Conservation (phyloP, 2,329 filamentous ascomycete genomes). For the Gaeumannomyces sp. region DNA sequence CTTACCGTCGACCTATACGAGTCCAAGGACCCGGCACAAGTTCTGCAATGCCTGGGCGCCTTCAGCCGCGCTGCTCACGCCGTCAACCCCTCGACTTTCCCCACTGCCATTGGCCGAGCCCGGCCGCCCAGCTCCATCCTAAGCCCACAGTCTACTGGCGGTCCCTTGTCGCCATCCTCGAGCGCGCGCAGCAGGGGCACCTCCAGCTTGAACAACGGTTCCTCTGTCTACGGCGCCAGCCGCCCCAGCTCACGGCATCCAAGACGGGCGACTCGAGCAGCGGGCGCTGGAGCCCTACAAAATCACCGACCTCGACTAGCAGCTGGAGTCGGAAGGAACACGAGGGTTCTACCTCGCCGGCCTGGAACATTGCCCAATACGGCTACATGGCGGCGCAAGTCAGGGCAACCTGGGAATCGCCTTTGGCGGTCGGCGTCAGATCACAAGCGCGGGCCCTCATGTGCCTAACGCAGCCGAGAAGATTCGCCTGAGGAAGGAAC, state of each 20-base stretch:
- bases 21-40: constrained; percentile 90
- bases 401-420: constrained; percentile 92
- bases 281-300: constrained; percentile 52
- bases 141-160: constrained; percentile 61
- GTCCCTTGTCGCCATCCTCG: not conserved
- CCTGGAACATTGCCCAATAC: constrained; percentile 98
- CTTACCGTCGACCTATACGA: constrained; percentile 96
- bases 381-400: constrained; percentile 95
- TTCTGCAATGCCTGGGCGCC: constrained; percentile 83
- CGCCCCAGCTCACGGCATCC: constrained; percentile 36
- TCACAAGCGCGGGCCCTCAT: constrained; percentile 72
- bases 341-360: constrained; percentile 73
- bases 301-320: constrained; percentile 57
- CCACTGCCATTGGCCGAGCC: constrained; percentile 69
- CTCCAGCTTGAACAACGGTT: constrained; percentile 54
- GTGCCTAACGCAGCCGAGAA: constrained; percentile 83
- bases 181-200: constrained; percentile 28
- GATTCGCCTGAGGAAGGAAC: constrained; percentile 58
- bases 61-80: constrained; percentile 83
- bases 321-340: constrained; percentile 87
- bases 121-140: constrained; percentile 46
- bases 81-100: constrained; percentile 68
- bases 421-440: constrained; percentile 87
- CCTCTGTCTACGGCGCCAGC: constrained; percentile 33
- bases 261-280: constrained; percentile 45